Percentiles rank a stretch among this genome's conserved stretches.
Conservation (phyloP, 2,329 filamentous ascomycete genomes). For the Aspergillus sp. region DNA sequence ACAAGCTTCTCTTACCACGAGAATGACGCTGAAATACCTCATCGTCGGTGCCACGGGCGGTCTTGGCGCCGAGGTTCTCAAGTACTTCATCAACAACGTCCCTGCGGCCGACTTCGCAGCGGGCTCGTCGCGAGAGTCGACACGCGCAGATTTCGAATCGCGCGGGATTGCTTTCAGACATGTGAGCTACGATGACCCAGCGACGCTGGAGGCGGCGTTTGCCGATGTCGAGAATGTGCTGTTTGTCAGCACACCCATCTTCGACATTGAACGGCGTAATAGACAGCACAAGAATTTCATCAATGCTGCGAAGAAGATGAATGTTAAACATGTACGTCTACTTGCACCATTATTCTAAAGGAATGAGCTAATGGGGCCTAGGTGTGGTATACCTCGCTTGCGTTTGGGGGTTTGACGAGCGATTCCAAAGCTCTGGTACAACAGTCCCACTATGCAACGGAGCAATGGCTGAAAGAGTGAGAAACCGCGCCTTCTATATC, state of each 20-base stretch:
- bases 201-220: constrained; percentile 49
- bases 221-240: constrained; percentile 53
- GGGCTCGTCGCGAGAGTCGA: constrained; percentile 47
- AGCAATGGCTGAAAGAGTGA: constrained; percentile 48
- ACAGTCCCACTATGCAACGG: constrained; percentile 58
- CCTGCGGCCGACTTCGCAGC: constrained; percentile 48
- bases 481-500: constrained; percentile 5
- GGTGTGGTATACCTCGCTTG: constrained; percentile 59
- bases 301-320: constrained; percentile 51
- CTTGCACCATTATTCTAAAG: background rate
- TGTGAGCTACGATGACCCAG: constrained; percentile 51
- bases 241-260: constrained; percentile 55
- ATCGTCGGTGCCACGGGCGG: constrained; percentile 38
- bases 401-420: constrained; percentile 48
- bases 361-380: constrained; percentile 9
- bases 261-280: constrained; percentile 46
- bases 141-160: constrained; percentile 36
- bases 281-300: constrained; percentile 51
- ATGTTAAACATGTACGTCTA: constrained; percentile 48
- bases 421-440: constrained; percentile 52
- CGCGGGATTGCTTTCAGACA: constrained; percentile 50
- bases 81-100: constrained; percentile 32
- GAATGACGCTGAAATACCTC: constrained; percentile 37
- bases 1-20: too few species aligned
- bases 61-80: constrained; percentile 32